Evolutionary conservation across 1,284 basidiomycete genomes (phyloP).

Genomic region (Pseudozyma tsukubaensis): DNA sequence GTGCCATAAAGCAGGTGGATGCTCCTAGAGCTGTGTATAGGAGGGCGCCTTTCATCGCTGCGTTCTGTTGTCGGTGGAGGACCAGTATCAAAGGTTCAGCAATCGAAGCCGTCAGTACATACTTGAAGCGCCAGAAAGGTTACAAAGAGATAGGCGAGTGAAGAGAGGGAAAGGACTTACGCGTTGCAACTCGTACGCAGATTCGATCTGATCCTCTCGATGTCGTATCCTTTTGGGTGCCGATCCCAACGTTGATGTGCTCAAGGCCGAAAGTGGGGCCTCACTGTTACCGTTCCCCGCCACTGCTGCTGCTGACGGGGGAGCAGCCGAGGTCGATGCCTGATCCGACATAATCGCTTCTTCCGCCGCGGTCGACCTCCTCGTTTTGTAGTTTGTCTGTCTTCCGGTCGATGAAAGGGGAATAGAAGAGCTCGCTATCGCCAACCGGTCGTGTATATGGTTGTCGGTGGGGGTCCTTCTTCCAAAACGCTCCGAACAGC

Average conservation of each 20-base stretch:
- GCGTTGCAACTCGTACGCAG: conserved; percentile 59
- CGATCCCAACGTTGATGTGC: conserved; percentile 31
- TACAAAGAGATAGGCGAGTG: background rate
- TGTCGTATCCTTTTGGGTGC: conserved; percentile 52
- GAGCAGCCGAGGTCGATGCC: conserved; percentile 8
- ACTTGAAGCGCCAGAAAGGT: too few species aligned
- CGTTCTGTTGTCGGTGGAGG: conserved; percentile 32
- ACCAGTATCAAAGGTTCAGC: background rate
- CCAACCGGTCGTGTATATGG: too few species aligned
- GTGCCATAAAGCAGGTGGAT: conserved; percentile 51
- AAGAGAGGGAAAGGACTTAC: conserved; percentile 31
- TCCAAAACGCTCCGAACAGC: background rate
- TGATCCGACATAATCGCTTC: conserved; percentile 12
- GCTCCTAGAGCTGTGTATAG: conserved; percentile 53
- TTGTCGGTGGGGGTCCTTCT: too few species aligned
- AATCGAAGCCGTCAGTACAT: background rate
- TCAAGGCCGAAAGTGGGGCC: conserved; percentile 30
- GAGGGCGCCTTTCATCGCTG: conserved; percentile 54
- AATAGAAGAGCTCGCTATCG: too few species aligned
- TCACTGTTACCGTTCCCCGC: conserved; percentile 9
- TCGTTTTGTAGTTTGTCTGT: too few species aligned
- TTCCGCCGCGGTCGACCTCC: background rate
- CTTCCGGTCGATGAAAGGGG: too few species aligned
- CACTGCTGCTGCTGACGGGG: background rate
- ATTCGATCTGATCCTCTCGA: conserved; percentile 56